Conservation (phyloP, 2,329 filamentous ascomycete species). For the Dendryphion nanum region DNA sequence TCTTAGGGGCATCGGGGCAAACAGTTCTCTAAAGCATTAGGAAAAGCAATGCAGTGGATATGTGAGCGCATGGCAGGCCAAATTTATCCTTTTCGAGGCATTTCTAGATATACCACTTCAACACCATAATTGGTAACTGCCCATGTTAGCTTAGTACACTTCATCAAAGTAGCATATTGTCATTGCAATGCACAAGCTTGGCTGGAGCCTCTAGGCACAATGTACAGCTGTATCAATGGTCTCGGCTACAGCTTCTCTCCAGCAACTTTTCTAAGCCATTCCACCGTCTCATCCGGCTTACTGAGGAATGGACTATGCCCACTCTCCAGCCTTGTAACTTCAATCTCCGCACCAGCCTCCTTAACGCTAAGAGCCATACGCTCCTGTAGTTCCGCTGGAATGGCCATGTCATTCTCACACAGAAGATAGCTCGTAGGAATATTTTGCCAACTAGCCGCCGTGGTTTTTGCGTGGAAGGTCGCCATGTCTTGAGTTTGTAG, state of each 20-base stretch:
- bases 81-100: too few species aligned
- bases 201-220: too few species aligned
- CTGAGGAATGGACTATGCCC: slow-evolving; percentile 46
- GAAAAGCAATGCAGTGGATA: too few species aligned
- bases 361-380: slow-evolving; percentile 24
- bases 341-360: slow-evolving; percentile 26
- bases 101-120: too few species aligned
- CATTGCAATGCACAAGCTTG: too few species aligned
- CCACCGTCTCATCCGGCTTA: slow-evolving; percentile 33
- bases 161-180: too few species aligned
- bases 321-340: slow-evolving; percentile 30
- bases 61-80: too few species aligned
- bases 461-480: slow-evolving; percentile 23
- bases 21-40: too few species aligned
- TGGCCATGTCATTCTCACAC: slow-evolving; percentile 38
- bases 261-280: slow-evolving; percentile 21
- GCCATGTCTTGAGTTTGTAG: slow-evolving; percentile 23
- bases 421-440: slow-evolving; percentile 38
- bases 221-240: too few species aligned
- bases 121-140: too few species aligned
- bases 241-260: slow-evolving; percentile 8
- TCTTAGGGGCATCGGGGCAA: too few species aligned
- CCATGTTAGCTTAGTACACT: too few species aligned
- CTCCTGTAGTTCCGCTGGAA: slow-evolving; percentile 32
- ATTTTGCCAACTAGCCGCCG: slow-evolving; percentile 33